Conservation (phyloP, 139 green algal genomes). For the Picochlorum sp. region DNA sequence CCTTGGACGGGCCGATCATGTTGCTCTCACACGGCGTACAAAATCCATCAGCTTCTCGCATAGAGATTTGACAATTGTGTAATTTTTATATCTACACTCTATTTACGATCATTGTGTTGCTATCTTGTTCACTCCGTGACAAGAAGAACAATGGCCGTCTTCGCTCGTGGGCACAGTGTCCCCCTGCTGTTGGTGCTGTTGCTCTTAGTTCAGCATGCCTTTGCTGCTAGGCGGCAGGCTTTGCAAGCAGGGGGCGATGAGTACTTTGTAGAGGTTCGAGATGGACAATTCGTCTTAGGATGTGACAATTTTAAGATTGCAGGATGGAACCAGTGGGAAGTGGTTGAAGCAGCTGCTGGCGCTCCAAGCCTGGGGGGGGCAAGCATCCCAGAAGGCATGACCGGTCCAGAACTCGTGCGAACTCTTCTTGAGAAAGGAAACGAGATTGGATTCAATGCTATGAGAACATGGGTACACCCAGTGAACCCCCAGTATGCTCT, state of each 20-base stretch:
- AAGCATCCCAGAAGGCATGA: slow-evolving; percentile 24
- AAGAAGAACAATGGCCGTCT: no score
- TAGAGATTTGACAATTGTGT: no score
- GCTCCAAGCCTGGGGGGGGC: slow-evolving; percentile 31
- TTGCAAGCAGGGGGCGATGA: not conserved
- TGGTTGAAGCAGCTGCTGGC: slow-evolving; percentile 40
- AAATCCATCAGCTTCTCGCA: no score
- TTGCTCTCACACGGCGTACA: no score
- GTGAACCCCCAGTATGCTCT: slow-evolving; percentile 27
- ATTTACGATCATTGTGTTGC: no score
- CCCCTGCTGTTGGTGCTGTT: no score
- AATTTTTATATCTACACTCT: no score
- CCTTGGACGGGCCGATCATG: no score
- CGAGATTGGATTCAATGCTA: slow-evolving; percentile 22
- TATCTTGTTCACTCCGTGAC: no score
- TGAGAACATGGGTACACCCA: slow-evolving; percentile 27
- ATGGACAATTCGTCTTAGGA: slow-evolving; percentile 19
- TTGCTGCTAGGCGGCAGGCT: no score
- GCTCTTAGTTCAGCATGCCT: no score
- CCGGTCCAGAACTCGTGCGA: slow-evolving; percentile 31
- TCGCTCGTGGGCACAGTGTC: no score
- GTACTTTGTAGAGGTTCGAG: slow-evolving; percentile 16
- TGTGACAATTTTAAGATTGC: slow-evolving; percentile 15
- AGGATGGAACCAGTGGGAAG: slow-evolving; percentile 31
- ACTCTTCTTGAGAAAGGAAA: slow-evolving; percentile 17